Evolutionary conservation across 768 basidiomycete species (phyloP).

Genomic region (Rhizopogon vesiculosus): DNA sequence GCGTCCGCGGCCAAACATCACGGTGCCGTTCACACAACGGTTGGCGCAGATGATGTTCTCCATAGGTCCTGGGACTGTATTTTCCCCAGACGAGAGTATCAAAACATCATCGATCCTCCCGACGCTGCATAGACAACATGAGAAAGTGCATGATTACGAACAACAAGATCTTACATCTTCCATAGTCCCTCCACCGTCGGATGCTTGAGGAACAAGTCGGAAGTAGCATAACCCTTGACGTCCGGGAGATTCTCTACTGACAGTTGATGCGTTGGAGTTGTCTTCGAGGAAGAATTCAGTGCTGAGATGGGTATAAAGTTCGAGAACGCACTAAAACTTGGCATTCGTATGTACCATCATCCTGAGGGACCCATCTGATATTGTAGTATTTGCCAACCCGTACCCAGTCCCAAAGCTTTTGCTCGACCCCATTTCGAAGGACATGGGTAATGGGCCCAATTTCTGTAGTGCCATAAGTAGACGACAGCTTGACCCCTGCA

Average conservation of each 20-base stretch:
- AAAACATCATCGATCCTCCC: conserved; percentile 34
- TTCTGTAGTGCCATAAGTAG: conserved; percentile 37
- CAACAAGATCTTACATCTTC: conserved; percentile 30
- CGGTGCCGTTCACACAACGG: conserved; percentile 21
- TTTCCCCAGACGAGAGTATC: conserved; percentile 28
- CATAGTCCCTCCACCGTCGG: conserved; percentile 37
- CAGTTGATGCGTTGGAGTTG: conserved; percentile 20
- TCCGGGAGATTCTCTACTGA: conserved; percentile 32
- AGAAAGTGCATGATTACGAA: neutral
- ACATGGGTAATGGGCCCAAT: conserved; percentile 17
- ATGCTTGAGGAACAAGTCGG: conserved; percentile 39
- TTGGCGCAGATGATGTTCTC: conserved; percentile 19
- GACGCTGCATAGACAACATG: conserved; percentile 20
- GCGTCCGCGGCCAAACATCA: conserved; percentile 38
- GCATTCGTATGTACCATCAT: conserved; percentile 33
- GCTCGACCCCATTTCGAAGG: conserved; percentile 9
- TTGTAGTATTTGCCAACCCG: conserved; percentile 17
- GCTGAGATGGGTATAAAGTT: neutral
- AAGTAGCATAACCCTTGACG: conserved; percentile 37
- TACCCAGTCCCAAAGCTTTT: conserved; percentile 31
- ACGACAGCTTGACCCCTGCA: conserved; percentile 28
- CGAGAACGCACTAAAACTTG: conserved; percentile 29
- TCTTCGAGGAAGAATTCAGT: conserved; percentile 13
- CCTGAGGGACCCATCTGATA: conserved; percentile 31
- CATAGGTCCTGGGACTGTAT: conserved; percentile 30